A percentile compares a stretch with the other conserved stretches of the same genome.
phyloP scores from a whole-genome alignment of 192 early-diverging fungal genomes.

The Backusella australiensis region DNA sequence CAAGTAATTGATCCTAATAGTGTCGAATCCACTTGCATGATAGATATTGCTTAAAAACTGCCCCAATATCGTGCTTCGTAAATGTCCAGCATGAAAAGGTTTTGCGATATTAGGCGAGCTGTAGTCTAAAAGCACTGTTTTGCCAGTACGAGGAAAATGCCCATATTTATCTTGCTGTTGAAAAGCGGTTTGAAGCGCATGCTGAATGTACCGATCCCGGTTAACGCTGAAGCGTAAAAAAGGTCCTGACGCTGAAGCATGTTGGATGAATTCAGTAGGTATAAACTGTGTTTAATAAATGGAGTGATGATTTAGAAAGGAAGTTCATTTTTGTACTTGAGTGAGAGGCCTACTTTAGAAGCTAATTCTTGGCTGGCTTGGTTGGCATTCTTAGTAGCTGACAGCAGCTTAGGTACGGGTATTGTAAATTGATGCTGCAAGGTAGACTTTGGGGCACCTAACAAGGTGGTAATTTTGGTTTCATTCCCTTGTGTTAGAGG shows the following conservation, averaged over 20 bases:
- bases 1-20: slow-evolving; percentile 89
- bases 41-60: slow-evolving; percentile 81
- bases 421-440: slow-evolving; percentile 15
- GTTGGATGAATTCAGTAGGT: slow-evolving; percentile 44
- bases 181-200: slow-evolving; percentile 53
- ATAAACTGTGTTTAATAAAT: slow-evolving; percentile 36
- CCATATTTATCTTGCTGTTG: slow-evolving; percentile 52
- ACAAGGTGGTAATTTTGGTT: not conserved
- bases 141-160: slow-evolving; percentile 55
- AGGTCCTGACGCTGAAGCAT: slow-evolving; percentile 50
- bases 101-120: slow-evolving; percentile 97
- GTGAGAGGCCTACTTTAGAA: not conserved
- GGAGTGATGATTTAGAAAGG: not conserved
- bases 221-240: slow-evolving; percentile 70
- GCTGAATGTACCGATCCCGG: slow-evolving; percentile 42
- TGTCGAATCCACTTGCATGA: slow-evolving; percentile 77
- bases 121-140: slow-evolving; percentile 85
- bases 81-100: slow-evolving; percentile 95
- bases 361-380: slow-evolving; percentile 11
- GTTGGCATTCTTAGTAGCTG: not conserved
- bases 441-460: slow-evolving; percentile 20
- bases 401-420: slow-evolving; percentile 19
- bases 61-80: slow-evolving; percentile 95
- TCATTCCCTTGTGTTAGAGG: not conserved
- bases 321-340: not conserved